These are phyloP conservation scores for Yamadazyma atlantica DNA, from an alignment of 1,139 yeast species.

Conservation along the genomic window DNA sequence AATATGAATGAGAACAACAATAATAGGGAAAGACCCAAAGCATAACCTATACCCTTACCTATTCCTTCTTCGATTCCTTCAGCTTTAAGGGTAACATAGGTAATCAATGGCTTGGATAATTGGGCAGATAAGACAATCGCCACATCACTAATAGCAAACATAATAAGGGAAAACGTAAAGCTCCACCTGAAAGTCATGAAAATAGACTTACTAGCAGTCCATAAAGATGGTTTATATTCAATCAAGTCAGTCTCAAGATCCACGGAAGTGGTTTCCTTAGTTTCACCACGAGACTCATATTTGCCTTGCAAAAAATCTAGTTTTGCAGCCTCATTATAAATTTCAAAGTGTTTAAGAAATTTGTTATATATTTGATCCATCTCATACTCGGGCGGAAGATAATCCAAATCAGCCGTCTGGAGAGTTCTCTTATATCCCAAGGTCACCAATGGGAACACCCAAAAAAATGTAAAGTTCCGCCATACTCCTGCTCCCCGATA, in stretches of 20 bases:
- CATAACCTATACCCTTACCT: constrained; percentile 41
- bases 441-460: constrained; percentile 59
- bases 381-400: constrained; percentile 49
- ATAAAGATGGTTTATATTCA: constrained; percentile 23
- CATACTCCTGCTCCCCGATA: constrained; percentile 21
- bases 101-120: constrained; percentile 28
- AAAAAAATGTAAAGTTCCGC: constrained; percentile 37
- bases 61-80: constrained; percentile 19
- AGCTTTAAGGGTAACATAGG: constrained; percentile 27
- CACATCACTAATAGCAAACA: constrained; percentile 19
- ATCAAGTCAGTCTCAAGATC: constrained; percentile 24
- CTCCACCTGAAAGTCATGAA: constrained; percentile 29
- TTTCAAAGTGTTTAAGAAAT: constrained; percentile 32
- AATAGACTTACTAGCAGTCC: constrained; percentile 19
- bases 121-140: constrained; percentile 26
- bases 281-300: constrained; percentile 27
- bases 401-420: constrained; percentile 61
- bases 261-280: constrained; percentile 20
- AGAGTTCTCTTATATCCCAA: constrained; percentile 70
- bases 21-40: constrained; percentile 29
- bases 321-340: constrained; percentile 28
- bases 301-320: constrained; percentile 20
- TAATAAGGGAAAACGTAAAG: constrained; percentile 22
- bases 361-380: constrained; percentile 44
- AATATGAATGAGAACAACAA: constrained; percentile 31